Conservation (phyloP, 345 rosid species). For the Noccaea caerulescens region DNA sequence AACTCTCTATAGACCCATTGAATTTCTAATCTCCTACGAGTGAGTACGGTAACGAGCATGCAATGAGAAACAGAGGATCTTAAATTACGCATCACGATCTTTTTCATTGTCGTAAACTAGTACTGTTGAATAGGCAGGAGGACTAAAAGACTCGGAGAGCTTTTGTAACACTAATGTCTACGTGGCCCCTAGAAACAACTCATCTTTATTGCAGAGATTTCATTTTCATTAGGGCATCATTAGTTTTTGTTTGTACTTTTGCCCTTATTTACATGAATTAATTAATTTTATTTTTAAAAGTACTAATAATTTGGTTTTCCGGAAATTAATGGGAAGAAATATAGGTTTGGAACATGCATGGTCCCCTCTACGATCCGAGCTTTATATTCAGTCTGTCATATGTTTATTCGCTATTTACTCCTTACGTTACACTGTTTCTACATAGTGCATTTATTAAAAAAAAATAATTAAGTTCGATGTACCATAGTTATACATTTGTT, state of each 20-base stretch:
- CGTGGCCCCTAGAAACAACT: slow-evolving; percentile 42
- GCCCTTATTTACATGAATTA: slow-evolving; percentile 41
- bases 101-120: slow-evolving; percentile 38
- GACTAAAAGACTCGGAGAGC: slow-evolving; percentile 30
- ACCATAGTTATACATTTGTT: not conserved
- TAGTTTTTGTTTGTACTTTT: slow-evolving; percentile 41
- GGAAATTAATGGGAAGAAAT: slow-evolving; percentile 24
- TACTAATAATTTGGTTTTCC: slow-evolving; percentile 6
- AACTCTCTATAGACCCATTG: slow-evolving; percentile 25
- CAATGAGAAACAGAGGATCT: slow-evolving; percentile 44
- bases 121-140: slow-evolving; percentile 39
- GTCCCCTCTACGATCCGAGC: slow-evolving; percentile 46
- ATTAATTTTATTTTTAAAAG: not conserved
- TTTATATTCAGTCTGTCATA: slow-evolving; percentile 47
- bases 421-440: slow-evolving; percentile 33
- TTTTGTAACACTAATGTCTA: slow-evolving; percentile 27
- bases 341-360: slow-evolving; percentile 27
- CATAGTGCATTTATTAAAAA: no score
- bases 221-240: slow-evolving; percentile 47
- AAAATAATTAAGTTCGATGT: not conserved
- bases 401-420: slow-evolving; percentile 43
- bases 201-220: slow-evolving; percentile 36
- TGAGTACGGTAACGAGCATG: slow-evolving; percentile 38
- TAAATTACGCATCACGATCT: slow-evolving; percentile 38
- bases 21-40: slow-evolving; percentile 30